Evolutionary conservation across 1,139 yeast genomes (phyloP).

Genomic region (Hansenula sp.): DNA sequence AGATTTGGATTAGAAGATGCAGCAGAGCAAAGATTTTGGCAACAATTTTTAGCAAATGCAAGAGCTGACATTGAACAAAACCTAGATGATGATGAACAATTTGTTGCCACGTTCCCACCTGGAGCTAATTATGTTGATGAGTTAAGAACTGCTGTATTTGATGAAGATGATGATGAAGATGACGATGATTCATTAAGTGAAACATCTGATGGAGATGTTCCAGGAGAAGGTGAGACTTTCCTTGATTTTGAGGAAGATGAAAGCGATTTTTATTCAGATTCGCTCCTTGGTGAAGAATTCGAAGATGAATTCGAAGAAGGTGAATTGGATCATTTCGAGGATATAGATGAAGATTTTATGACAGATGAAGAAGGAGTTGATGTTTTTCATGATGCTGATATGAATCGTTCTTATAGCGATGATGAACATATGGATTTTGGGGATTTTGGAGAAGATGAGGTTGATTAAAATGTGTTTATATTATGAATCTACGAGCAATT

Average conservation of each 20-base stretch:
- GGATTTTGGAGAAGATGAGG: neutral
- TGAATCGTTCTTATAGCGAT: conserved; percentile 1
- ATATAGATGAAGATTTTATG: conserved; percentile 3
- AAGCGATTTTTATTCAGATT: conserved; percentile 4
- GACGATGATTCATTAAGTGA: conserved; percentile 3
- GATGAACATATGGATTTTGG: neutral
- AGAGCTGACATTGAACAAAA: neutral
- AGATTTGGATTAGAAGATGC: neutral
- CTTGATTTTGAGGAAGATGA: conserved; percentile 22
- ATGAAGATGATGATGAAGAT: neutral
- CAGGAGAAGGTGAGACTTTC: conserved; percentile 6
- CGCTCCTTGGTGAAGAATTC: conserved; percentile 9
- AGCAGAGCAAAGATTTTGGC: conserved; percentile 1
- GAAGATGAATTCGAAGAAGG: conserved; percentile 5
- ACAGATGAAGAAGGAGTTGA: conserved; percentile 4
- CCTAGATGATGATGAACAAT: neutral
- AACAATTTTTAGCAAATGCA: conserved; percentile 1
- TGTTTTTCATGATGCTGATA: conserved; percentile 2
- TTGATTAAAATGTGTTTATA: neutral
- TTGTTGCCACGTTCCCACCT: neutral
- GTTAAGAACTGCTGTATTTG: neutral
- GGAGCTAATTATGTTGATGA: neutral
- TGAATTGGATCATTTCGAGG: conserved; percentile 4
- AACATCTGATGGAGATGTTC: conserved; percentile 3
- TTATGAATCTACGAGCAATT: no score